Conservation (phyloP, 2,329 filamentous ascomycete species). For the Ustulina deusta region DNA sequence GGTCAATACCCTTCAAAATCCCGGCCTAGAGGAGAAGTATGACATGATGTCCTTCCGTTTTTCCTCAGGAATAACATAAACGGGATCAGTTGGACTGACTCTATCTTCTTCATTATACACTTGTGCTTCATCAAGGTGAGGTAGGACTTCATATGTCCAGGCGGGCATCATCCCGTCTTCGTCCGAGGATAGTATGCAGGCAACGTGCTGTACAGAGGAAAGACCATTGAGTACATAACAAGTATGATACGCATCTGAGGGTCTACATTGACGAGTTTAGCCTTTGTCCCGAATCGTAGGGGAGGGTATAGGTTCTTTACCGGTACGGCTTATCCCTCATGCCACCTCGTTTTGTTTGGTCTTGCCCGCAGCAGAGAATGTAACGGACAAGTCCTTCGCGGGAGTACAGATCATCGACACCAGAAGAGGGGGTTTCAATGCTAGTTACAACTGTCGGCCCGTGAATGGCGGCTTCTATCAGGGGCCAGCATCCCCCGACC, state of each 20-base stretch:
- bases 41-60: slow-evolving; percentile 72
- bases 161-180: slow-evolving; percentile 58
- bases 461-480: slow-evolving; percentile 83
- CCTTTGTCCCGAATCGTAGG: slow-evolving; percentile 16
- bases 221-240: slow-evolving; percentile 91
- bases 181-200: slow-evolving; percentile 52
- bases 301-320: slow-evolving; percentile 62
- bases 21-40: slow-evolving; percentile 72
- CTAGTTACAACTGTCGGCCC: slow-evolving; percentile 55
- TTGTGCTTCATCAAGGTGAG: slow-evolving; percentile 66
- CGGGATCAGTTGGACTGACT: slow-evolving; percentile 79
- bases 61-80: slow-evolving; percentile 84
- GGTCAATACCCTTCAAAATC: slow-evolving; percentile 60
- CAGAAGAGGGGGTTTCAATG: slow-evolving; percentile 39
- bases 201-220: slow-evolving; percentile 80
- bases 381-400: slow-evolving; percentile 88
- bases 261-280: slow-evolving; percentile 58
- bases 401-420: slow-evolving; percentile 68
- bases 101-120: slow-evolving; percentile 79
- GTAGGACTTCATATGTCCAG: slow-evolving; percentile 57
- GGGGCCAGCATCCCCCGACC: slow-evolving; percentile 94
- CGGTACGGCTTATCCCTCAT: slow-evolving; percentile 94
- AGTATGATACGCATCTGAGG: slow-evolving; percentile 89
- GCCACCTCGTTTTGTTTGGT: slow-evolving; percentile 76
- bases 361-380: slow-evolving; percentile 89